Base-by-base conservation (phyloP, 257 asterid species). In the Solanum ossicruentum region DNA sequence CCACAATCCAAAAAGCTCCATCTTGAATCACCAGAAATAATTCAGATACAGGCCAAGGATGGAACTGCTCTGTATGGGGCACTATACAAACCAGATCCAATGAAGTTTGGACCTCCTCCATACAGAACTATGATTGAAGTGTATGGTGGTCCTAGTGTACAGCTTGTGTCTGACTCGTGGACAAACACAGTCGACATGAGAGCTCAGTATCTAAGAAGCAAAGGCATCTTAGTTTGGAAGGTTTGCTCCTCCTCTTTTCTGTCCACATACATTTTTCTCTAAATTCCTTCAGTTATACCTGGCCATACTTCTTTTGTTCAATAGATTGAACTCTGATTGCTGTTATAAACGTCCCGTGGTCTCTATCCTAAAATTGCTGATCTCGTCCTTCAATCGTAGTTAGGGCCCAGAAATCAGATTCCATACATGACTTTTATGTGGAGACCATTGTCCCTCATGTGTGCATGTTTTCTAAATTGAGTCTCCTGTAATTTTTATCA, bases 221-320 rank as follows among this genome's bases (percentile, higher is more conserved):
- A 92, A 93, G 99, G 99, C 89, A 84, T 96, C 84, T 90, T 94
- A 86, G 98, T 94, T 66, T 96, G 99, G 98, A 96, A 96, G 98
- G 99, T 96, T 78, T 79, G 92, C 69, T 79, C 57, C 60, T 84
- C 17, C 18, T 54, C 69, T 69, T 61, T 69, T 12, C 70, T 39
- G 28, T 52, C 52, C 21, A 13, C 15, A 28, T 52, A 49, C 12
- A 17, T 78, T 52, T 52, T 78, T 52, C 28, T 78, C 63, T 52
- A 2, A 28, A 78, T 78, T 52, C 17, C 4, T 52, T 52, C 83
- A 78, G 83, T 17, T 78, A 47, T 26, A 26, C 17, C 39, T 17
- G 65, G 49, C 83, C 65, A 52, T 52, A 78, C 67, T 28, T n/a
- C 32, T n/a, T n/a, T n/a, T 60, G 67, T 60, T 0, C 67, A 60